Conservation (phyloP, 768 basidiomycete genomes). For the Asterophora lycoperdoides region DNA sequence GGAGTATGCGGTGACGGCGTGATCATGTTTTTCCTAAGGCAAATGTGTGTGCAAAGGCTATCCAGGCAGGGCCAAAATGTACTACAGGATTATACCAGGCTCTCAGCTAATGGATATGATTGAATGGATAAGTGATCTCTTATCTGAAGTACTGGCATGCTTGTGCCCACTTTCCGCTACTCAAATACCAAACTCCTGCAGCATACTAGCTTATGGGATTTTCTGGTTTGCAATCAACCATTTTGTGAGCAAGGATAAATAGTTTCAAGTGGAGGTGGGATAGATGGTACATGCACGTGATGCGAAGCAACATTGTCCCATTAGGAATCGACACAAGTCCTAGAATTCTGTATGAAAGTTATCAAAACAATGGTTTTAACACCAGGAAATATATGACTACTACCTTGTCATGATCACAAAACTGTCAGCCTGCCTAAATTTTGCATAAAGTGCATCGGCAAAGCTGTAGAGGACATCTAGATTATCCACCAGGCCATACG, state of each 20-base stretch:
- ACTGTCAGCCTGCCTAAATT: slow-evolving; percentile 93
- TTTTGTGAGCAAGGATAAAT: slow-evolving; percentile 93
- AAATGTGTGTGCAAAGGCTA: slow-evolving; percentile 97
- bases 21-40: slow-evolving; percentile 95
- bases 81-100: slow-evolving; percentile 36
- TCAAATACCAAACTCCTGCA: slow-evolving; percentile 95
- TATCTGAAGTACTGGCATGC: slow-evolving; percentile 95
- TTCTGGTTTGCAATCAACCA: slow-evolving; percentile 92
- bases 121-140: not conserved
- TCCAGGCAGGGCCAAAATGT: slow-evolving; percentile 97
- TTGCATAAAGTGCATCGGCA: slow-evolving; percentile 84
- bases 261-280: slow-evolving; percentile 87
- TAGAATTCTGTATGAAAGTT: slow-evolving; percentile 59
- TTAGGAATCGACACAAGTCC: slow-evolving; percentile 81
- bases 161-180: slow-evolving; percentile 81
- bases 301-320: slow-evolving; percentile 87
- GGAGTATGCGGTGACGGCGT: slow-evolving; percentile 97
- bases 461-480: slow-evolving; percentile 89
- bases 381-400: slow-evolving; percentile 1
- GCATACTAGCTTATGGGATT: slow-evolving; percentile 97
- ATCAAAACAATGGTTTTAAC: not conserved
- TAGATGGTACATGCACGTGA: slow-evolving; percentile 97
- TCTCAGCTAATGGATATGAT: not conserved
- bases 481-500: slow-evolving; percentile 82
- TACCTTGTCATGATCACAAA: slow-evolving; percentile 82